Percentiles rank a stretch among this genome's conserved stretches.
phyloP scores from a whole-genome alignment of 441 rosid genomes.

The Aquilaria agallochum region DNA sequence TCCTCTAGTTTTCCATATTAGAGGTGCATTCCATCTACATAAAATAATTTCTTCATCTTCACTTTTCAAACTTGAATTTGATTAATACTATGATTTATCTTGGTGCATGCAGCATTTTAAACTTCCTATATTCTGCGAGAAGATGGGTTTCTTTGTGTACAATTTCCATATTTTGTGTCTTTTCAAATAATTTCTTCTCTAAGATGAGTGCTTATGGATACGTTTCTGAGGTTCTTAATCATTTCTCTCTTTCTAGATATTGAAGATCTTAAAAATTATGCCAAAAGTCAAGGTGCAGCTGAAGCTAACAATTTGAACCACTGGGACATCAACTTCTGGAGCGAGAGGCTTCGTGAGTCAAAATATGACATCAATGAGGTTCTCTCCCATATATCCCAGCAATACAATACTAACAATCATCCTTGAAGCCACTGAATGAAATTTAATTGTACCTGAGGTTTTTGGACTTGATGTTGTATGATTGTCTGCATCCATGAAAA shows the following conservation, averaged over 20 bases:
- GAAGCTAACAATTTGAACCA: conserved; percentile 72
- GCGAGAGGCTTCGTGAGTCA: conserved; percentile 95
- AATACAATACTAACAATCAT: no score
- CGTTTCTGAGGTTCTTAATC: not conserved
- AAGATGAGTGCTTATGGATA: not conserved
- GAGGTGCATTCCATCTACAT: no score
- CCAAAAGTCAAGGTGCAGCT: conserved; percentile 64
- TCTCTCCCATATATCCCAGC: not conserved
- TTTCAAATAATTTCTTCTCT: conserved; percentile 1
- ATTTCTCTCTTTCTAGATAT: conserved; percentile 44
- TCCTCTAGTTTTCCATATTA: no score
- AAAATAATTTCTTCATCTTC: no score
- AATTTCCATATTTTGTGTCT: not conserved
- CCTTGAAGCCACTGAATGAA: no score
- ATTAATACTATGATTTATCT: not conserved
- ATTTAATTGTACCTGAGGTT: no score
- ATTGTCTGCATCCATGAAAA: no score
- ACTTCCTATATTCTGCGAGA: conserved; percentile 2
- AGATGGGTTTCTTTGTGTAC: conserved; percentile 1
- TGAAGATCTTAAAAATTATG: conserved; percentile 71
- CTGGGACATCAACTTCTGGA: conserved; percentile 92
- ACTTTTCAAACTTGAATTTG: no score
- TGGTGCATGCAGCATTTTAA: conserved; percentile 4
- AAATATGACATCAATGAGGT: conserved; percentile 94
- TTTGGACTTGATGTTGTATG: no score